phyloP scores from a whole-genome alignment of 305 asterid genomes.

The Striga hermonthica region DNA sequence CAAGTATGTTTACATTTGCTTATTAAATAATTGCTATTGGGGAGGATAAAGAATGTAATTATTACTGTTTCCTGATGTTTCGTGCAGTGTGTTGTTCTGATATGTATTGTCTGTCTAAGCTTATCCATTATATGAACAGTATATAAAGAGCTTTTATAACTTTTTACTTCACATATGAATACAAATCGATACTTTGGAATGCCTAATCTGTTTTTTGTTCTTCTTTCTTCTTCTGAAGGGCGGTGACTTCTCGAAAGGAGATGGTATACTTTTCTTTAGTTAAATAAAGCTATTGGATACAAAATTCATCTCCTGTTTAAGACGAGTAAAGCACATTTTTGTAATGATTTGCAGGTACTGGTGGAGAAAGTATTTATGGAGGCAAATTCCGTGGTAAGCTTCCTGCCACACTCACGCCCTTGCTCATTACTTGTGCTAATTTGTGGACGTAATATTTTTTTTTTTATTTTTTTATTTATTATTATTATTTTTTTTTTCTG shows the following conservation, averaged over 20 bases:
- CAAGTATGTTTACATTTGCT: conserved; percentile 57
- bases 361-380: conserved; percentile 97
- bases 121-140: conserved; percentile 8
- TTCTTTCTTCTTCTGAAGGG: conserved; percentile 54
- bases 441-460: conserved; percentile 19
- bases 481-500: conserved; percentile 3
- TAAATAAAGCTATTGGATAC: conserved; percentile 53
- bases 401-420: conserved; percentile 15
- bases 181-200: conserved; percentile 11
- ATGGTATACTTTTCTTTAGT: conserved; percentile 79
- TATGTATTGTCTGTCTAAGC: conserved; percentile 9
- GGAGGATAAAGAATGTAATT: conserved; percentile 22
- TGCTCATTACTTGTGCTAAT: conserved; percentile 19
- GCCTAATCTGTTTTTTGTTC: conserved; percentile 29
- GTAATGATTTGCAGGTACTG: conserved; percentile 98
- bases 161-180: conserved; percentile 5
- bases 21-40: background rate
- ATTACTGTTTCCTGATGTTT: background rate
- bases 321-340: conserved; percentile 69
- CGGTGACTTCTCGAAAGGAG: conserved; percentile 94
- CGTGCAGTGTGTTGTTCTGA: conserved; percentile 17
- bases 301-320: conserved; percentile 63
- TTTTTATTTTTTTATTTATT: no score
- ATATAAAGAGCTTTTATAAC: conserved; percentile 19
- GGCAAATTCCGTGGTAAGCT: conserved; percentile 83